A percentile compares a stretch with the other conserved stretches of the same genome.
Evolutionary conservation across 139 green algal species (phyloP).

Genomic region (Chlorokybus atmophyticus): DNA sequence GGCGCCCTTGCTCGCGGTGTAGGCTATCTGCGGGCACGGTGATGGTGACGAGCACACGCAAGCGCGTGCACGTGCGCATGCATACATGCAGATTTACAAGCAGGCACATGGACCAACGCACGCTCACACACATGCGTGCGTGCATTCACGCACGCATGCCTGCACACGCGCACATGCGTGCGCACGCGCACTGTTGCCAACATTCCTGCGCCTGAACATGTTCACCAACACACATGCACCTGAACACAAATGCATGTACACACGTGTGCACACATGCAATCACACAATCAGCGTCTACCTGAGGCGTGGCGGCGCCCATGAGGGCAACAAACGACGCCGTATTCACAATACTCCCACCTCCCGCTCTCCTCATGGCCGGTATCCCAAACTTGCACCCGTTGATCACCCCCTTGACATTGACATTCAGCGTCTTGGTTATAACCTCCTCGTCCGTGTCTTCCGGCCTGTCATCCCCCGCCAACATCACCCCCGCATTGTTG

Average conservation of each 20-base stretch:
- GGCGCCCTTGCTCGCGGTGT: constrained; percentile 25
- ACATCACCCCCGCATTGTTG: constrained; percentile 25
- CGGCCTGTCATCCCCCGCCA: constrained; percentile 3
- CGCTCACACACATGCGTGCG: too few species aligned
- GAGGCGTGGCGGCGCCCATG: constrained; percentile 19
- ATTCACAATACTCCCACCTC: constrained; percentile 22
- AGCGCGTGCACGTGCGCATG: too few species aligned
- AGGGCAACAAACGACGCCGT: constrained; percentile 22
- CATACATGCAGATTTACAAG: too few species aligned
- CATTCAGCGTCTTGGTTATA: constrained; percentile 13
- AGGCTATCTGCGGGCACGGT: constrained; percentile 12
- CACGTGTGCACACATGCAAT: neutral
- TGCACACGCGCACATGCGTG: neutral
- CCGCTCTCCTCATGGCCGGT: constrained; percentile 9
- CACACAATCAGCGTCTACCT: constrained; percentile 6
- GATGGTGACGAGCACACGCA: too few species aligned
- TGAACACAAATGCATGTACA: neutral
- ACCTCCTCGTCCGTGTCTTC: constrained; percentile 14
- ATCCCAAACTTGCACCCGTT: constrained; percentile 17
- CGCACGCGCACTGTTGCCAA: neutral
- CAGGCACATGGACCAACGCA: too few species aligned
- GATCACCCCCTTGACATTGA: constrained; percentile 25
- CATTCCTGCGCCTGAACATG: too few species aligned
- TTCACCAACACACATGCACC: too few species aligned
- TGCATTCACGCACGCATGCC: too few species aligned